Conservation (phyloP, 306 rosid species). For the Boehmeria nivea region DNA sequence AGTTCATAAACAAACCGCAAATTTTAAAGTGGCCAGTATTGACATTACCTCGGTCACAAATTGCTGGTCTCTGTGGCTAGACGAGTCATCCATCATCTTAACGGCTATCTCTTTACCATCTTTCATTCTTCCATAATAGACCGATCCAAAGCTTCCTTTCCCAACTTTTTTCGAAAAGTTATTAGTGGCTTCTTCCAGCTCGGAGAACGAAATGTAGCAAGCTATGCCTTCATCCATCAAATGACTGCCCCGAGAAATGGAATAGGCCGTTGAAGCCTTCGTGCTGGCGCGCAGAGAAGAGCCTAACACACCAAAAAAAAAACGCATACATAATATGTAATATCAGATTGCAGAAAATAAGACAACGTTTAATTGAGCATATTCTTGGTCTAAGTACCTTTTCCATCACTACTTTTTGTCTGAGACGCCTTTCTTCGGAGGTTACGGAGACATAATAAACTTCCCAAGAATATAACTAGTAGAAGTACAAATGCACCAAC, state of each 20-base stretch:
- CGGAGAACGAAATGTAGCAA: conserved; percentile 59
- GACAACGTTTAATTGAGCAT: conserved; percentile 1
- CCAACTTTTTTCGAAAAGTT: conserved; percentile 72
- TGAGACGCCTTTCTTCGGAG: conserved; percentile 40
- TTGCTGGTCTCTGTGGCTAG: conserved; percentile 70
- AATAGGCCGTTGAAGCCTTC: conserved; percentile 55
- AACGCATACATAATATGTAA: neutral
- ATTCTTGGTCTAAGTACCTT: conserved; percentile 41
- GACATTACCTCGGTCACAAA: conserved; percentile 73
- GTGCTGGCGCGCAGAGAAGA: conserved; percentile 48
- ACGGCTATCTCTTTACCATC: conserved; percentile 99
- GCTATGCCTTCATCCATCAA: conserved; percentile 84
- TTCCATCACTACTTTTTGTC: conserved; percentile 34
- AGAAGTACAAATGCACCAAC: conserved; percentile 57
- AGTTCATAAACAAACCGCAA: neutral
- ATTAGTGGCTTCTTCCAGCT: conserved; percentile 75
- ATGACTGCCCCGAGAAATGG: conserved; percentile 48
- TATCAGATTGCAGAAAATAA: conserved; percentile 13
- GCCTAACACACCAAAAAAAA: conserved; percentile 37
- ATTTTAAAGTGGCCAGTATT: conserved; percentile 7
- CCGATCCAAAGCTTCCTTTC: conserved; percentile 94
- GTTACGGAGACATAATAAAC: conserved; percentile 42
- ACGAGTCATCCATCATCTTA: conserved; percentile 81
- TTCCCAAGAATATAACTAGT: conserved; percentile 41
- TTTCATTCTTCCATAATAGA: conserved; percentile 84